These are phyloP conservation scores for Baudoinia panamericana DNA, from an alignment of 495 filamentous ascomycete genomes.

Conservation along the genomic window DNA sequence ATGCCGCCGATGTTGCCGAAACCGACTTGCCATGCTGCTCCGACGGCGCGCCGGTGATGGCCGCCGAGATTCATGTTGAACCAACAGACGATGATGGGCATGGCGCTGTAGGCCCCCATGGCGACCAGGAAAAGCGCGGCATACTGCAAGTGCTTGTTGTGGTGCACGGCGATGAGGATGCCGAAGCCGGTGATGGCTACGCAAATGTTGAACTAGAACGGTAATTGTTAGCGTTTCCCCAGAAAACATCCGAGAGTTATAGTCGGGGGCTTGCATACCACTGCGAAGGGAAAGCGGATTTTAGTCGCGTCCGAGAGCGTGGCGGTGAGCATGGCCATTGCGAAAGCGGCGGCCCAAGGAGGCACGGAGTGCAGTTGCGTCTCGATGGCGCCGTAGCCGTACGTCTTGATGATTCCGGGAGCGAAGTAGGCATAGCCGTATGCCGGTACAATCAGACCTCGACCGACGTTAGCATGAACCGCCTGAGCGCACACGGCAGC, in stretches of 20 bases:
- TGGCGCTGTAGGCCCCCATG: conserved; percentile 41
- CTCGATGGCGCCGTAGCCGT: conserved; percentile 34
- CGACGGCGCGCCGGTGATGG: conserved; percentile 66
- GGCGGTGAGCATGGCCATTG: conserved; percentile 30
- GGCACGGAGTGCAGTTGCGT: conserved; percentile 40
- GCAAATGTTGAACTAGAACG: too few relatives aligned
- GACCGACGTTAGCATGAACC: too few relatives aligned
- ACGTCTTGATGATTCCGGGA: conserved; percentile 31
- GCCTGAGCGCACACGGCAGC: too few relatives aligned
- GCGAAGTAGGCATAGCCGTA: conserved; percentile 46
- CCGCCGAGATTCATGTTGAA: conserved; percentile 52
- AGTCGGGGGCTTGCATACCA: too few relatives aligned
- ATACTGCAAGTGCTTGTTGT: conserved; percentile 27
- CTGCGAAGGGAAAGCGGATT: conserved; percentile 29
- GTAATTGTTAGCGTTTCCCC: too few relatives aligned
- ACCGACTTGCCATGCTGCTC: conserved; percentile 77
- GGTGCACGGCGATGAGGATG: conserved; percentile 31
- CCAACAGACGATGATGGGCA: conserved; percentile 84
- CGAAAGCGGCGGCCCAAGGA: conserved; percentile 34
- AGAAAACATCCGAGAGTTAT: too few relatives aligned
- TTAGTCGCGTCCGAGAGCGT: conserved; percentile 24
- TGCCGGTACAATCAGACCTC: conserved; percentile 73
- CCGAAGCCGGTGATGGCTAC: conserved; percentile 36
- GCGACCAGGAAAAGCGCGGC: conserved; percentile 32
- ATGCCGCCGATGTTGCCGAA: conserved; percentile 86